These are phyloP conservation scores for Jackrogersella minutella DNA, from an alignment of 495 filamentous ascomycete genomes.

Conservation along the genomic window DNA sequence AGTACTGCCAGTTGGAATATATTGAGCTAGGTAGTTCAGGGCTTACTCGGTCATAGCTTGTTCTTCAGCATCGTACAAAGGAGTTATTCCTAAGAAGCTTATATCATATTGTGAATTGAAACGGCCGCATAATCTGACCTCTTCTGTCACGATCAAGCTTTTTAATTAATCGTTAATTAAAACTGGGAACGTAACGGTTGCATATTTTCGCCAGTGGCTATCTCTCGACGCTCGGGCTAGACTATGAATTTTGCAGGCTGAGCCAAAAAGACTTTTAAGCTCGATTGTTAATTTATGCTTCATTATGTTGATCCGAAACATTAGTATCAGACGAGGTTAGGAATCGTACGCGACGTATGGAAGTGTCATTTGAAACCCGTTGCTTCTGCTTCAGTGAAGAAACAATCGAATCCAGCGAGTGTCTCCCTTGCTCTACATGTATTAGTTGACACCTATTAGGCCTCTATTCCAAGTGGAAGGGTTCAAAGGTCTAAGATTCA, in stretches of 20 bases:
- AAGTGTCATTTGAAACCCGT: background rate
- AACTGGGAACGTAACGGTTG: background rate
- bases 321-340: background rate
- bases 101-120: background rate
- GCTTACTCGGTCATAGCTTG: background rate
- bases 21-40: background rate
- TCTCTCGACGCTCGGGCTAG: background rate
- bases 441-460: conserved; percentile 1
- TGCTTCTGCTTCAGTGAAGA: background rate
- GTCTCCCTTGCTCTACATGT: background rate
- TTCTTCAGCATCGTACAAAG: background rate
- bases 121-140: background rate
- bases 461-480: too few relatives aligned
- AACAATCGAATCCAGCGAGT: background rate
- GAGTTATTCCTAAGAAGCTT: background rate
- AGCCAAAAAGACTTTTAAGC: background rate
- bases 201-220: background rate
- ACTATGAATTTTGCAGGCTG: background rate
- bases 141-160: background rate
- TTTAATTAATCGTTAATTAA: background rate
- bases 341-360: background rate
- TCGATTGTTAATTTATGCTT: background rate
- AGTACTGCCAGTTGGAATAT: background rate
- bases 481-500: too few relatives aligned
- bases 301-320: background rate